Evolutionary conservation across 1,139 yeast genomes (phyloP), one percentile per base, ranked within the genome.

Genomic region (Kurtzmaniella quercitrusa): DNA sequence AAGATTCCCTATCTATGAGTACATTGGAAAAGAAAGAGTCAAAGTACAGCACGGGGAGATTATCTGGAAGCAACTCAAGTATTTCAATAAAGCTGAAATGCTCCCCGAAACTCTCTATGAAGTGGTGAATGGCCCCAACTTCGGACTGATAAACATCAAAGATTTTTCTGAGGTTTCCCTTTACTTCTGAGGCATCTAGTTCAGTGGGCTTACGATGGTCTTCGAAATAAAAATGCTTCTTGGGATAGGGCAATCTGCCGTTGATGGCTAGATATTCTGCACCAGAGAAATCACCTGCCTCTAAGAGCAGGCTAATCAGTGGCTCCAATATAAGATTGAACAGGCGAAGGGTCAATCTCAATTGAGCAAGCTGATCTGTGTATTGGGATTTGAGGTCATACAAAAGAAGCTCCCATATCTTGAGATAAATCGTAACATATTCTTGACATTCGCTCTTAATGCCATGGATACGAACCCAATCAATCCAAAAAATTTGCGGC

Each of bases 401-500:
- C n/a, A 56, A 38, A 17, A 62, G 46, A 17, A 68, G 51, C 48
- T 73, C 77, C 44, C 54, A 66, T 0, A 65, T 53, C 44, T 72
- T 72, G 21, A 67, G 48, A 44, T 70, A 72, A 1, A 61, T 40
- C 5, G 51, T 56, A 4, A 66, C 53, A 41, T 66, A 61, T 1
- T 57, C 58, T 27, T 50, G 53, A 39, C 68, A 60, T 18, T 65
- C 72, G 39, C 66, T 59, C 19, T 60, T 50, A 17, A 53, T 54
- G 40, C 56, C 51, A 31, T 60, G 54, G 3, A 65, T 44, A 11
- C 51, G 55, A 23, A 72, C 44, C 48, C 61, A 73, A 38, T 66
- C 70, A 3, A 63, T 48, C 77, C 77, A 73, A 14, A 66, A 51
- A 2, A 62, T 52, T 44, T 68, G 68, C 10, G 73, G 73, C 74